Conservation (phyloP, 208 protist species). For the Vickermania ingenoplastis region DNA sequence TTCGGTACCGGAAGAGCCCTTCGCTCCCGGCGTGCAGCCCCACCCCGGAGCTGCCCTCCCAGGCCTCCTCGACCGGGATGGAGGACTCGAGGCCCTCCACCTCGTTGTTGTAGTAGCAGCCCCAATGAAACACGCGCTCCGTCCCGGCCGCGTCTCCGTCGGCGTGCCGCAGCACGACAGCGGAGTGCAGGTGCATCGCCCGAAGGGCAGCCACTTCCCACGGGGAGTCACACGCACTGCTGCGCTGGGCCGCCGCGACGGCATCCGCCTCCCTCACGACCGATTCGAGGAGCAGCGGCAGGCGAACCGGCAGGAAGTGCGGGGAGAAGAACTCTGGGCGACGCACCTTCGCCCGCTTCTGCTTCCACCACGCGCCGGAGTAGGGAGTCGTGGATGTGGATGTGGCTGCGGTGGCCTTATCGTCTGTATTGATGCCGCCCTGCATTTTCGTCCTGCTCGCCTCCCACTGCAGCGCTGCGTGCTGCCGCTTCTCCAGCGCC, state of each 20-base stretch:
- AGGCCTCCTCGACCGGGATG: slow-evolving; percentile 16
- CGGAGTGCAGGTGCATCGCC: slow-evolving; percentile 74
- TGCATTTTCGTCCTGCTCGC: neutral
- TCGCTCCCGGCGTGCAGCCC: slow-evolving; percentile 62
- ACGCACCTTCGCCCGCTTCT: slow-evolving; percentile 9
- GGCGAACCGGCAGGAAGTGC: neutral
- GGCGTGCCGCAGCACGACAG: slow-evolving; percentile 21
- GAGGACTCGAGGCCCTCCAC: slow-evolving; percentile 59
- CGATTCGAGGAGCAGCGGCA: slow-evolving; percentile 5
- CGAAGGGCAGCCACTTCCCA: slow-evolving; percentile 32
- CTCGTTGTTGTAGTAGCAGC: slow-evolving; percentile 73
- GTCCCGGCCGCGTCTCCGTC: neutral
- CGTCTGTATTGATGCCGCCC: neutral
- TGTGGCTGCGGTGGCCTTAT: neutral
- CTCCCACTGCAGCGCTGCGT: neutral
- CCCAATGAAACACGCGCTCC: slow-evolving; percentile 47
- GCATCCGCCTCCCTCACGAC: neutral
- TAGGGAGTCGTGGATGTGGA: slow-evolving; percentile 2
- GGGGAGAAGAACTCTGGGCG: slow-evolving; percentile 11
- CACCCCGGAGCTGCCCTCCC: neutral
- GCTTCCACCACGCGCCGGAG: slow-evolving; percentile 17
- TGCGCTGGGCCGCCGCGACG: neutral
- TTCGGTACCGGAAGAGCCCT: slow-evolving; percentile 25
- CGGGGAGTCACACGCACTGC: neutral
- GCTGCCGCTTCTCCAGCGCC: neutral